Evolutionary conservation across 192 early-diverging fungal genomes (phyloP), one percentile per base, ranked within the genome.

Genomic region (Dissophora globulifera): DNA sequence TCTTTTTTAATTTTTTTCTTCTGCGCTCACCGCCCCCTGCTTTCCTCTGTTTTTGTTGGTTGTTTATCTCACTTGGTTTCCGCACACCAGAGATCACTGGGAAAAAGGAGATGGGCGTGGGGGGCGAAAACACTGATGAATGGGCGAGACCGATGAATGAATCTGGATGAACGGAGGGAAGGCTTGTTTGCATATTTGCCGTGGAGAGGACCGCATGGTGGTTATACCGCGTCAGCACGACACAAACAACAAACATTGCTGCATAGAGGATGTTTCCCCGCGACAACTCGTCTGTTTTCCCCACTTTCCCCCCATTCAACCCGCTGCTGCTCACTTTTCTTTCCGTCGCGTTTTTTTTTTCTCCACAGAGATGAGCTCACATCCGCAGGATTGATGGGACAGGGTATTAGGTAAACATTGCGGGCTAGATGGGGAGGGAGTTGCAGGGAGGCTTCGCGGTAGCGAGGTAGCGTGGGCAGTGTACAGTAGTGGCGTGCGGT

Each of bases 371-470:
- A 23, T 54, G 31, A 54, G 33, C 31, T 27, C 9, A 17, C 13
- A 35, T 30, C 50, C 50, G 32, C 13, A 33, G 50, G 7, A 2
- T 52, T 30, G 50, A 38, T n/a, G n/a, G n/a, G n/a, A 33, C 22
- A 17, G 22, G 46, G n/a, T 35, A 20, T 62, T 62, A 50, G 17
- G 48, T 62, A 62, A 62, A 62, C 59, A 62, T 31, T 31, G 31
- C 31, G n/a, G n/a, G n/a, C n/a, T n/a, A n/a, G n/a, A n/a, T n/a
- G n/a, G n/a, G n/a, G n/a, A n/a, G n/a, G n/a, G n/a, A n/a, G n/a
- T n/a, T n/a, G n/a, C n/a, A n/a, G n/a, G n/a, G n/a, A n/a, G n/a
- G n/a, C n/a, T n/a, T n/a, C n/a, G n/a, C 20, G 10, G 4, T 6
- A 16, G 3, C 20, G 13, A 52, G 1, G 29, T 29, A 29, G 30